Evolutionary conservation across 306 rosid species (phyloP).

Genomic region (Sphenostylis stenocarpa): DNA sequence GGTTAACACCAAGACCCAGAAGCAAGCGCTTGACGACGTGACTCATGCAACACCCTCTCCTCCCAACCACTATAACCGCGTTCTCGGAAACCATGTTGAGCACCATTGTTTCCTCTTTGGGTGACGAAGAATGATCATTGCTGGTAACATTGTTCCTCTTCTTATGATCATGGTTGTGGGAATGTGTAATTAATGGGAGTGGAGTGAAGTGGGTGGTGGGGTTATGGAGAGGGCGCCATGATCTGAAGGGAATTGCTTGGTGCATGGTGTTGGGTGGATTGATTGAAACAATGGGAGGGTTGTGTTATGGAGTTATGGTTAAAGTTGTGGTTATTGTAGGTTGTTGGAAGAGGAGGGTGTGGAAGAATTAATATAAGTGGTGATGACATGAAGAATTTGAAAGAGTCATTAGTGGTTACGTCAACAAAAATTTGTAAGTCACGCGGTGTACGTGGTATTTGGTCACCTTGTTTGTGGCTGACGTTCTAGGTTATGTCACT

Average conservation of each 20-base stretch:
- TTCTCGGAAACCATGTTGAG: constrained; percentile 46
- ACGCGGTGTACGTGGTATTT: constrained; percentile 37
- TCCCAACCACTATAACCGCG: constrained; percentile 53
- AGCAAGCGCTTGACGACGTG: constrained; percentile 63
- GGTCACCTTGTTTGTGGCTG: constrained; percentile 36
- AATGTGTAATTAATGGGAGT: constrained; percentile 14
- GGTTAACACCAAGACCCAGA: constrained; percentile 56
- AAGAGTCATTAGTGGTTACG: constrained; percentile 35
- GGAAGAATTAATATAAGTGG: not conserved
- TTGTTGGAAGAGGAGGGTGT: not conserved
- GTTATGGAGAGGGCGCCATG: constrained; percentile 47
- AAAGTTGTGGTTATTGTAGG: not conserved
- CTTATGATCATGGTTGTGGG: not conserved
- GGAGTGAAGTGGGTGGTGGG: constrained; percentile 28
- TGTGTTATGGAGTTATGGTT: not conserved
- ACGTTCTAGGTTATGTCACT: constrained; percentile 38
- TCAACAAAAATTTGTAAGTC: constrained; percentile 26
- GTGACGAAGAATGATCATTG: not conserved
- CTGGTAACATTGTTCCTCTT: not conserved
- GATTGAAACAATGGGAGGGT: not conserved
- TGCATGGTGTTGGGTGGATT: constrained; percentile 42
- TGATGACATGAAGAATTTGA: not conserved
- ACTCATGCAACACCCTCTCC: constrained; percentile 65
- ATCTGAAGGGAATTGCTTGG: constrained; percentile 70
- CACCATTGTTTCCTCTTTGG: not conserved